Base-by-base conservation (phyloP, 306 rosid genomes). In the Senna tora region DNA sequence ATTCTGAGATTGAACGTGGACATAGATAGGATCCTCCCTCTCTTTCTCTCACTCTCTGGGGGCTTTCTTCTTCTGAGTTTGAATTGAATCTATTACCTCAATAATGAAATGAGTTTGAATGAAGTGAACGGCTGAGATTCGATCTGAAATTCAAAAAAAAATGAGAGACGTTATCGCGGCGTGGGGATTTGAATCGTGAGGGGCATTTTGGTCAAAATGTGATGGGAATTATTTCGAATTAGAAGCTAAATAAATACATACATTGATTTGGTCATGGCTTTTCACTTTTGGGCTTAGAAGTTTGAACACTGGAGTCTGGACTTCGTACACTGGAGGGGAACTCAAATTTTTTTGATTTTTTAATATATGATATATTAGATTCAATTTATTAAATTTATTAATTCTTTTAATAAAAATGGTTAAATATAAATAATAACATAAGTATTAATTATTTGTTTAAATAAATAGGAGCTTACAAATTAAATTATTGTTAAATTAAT, bases 101-200 rank as follows among this genome's bases (percentile, higher is more conserved):
- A 55, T 62, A 47, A 77, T 3, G 21, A 15, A 64, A 81, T 10
- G 79, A 63, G 47, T 11, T 49, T 59, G 66, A 1, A 52, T 59
- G 66, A 1, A 52, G 36, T 39, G 80, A 80, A 90, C 86, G 98
- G 98, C 81, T 81, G 83, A 79, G 96, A 86, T 89, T 60, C 30
- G 77, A 75, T 81, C 75, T 34, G 38, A 55, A 67, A 73, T 87
- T 90, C 67, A 75, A 79, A 82, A 61, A 9, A n/a, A n/a, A n/a
- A n/a, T n/a, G 22, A 20, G 5, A 33, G 9, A 39, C 2, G 56
- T 7, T 4, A 34, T 81, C 90, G 98, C 98, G 98, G 89, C 59
- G 64, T 88, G 2, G 81, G 75, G 84, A 86, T 93, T 93, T 84
- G 96, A 90, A 89, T 78, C 61, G 7, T 0, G 22, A 38, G 47